Conservation (phyloP, 148 eudicot species). For the Rhododendron henanense region DNA sequence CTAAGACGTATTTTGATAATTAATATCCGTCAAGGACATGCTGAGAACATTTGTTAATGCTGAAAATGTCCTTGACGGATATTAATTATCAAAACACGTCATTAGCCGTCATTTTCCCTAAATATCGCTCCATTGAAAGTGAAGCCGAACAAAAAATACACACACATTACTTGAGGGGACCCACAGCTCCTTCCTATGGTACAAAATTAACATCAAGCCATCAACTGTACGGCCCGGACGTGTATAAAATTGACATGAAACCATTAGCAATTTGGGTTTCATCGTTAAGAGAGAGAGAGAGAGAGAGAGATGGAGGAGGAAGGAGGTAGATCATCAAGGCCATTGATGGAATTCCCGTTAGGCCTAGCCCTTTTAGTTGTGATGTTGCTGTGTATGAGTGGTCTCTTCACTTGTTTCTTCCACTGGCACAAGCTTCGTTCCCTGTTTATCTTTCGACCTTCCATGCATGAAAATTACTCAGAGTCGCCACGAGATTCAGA, state of each 20-base stretch:
- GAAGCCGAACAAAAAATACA: not conserved
- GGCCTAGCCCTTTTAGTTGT: slow-evolving; percentile 13
- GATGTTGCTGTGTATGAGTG: slow-evolving; percentile 5
- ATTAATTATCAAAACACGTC: too few species aligned
- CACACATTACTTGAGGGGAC: not conserved
- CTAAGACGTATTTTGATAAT: too few species aligned
- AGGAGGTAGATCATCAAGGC: not conserved
- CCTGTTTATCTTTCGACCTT: not conserved
- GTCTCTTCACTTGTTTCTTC: slow-evolving; percentile 12
- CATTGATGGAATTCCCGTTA: slow-evolving; percentile 11
- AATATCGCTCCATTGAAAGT: too few species aligned
- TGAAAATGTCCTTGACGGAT: too few species aligned
- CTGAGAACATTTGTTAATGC: too few species aligned
- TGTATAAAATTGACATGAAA: not conserved
- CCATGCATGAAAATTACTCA: not conserved
- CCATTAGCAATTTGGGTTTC: not conserved
- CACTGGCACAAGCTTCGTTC: slow-evolving; percentile 7
- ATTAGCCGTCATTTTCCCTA: too few species aligned
- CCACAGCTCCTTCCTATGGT: not conserved
- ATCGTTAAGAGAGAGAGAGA: too few species aligned
- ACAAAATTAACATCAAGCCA: not conserved
- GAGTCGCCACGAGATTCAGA: not conserved
- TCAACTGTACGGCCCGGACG: not conserved
- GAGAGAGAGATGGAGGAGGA: not conserved
- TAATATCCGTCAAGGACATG: too few species aligned